Evolutionary conservation across 805 yeast species (phyloP), one percentile per base, ranked within the genome.

Genomic region (Saccharomycopsis sp.): DNA sequence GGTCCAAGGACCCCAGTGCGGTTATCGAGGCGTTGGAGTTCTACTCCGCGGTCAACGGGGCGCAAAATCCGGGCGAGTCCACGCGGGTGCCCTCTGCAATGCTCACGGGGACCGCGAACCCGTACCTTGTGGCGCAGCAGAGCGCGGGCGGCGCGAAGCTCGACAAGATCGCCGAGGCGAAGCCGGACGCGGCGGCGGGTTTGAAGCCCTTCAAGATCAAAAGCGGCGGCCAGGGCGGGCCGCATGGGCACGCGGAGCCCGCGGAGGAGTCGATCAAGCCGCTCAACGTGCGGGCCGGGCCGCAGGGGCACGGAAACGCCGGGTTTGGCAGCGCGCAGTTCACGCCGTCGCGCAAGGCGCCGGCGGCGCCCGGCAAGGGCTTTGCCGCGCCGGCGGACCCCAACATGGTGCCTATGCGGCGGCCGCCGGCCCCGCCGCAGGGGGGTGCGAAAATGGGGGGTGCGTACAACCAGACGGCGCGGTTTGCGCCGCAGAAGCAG

Each of bases 1-100:
- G 91, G 80, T 83, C 87, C 66, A 89, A 87, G 63, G 91, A 94
- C 70, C 97, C 99, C 0, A 91, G 89, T 66, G 98, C 97, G 0
- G 97, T 94, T 20, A 87, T 88, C 73, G 96, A 90, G 67, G 95
- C 89, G 40, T 84, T 90, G 56, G 91, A 89, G 55, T 90, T 90
- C 67, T 61, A 59, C 29, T 40, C 60, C 20, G 59, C 60, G 12
- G 62, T 59, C 1, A 61, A 56, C 40, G 61, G 61, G 1, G 63
- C 57, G 12, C 21, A 37, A 16, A 47, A 37, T 61, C 48, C 48
- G 7, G 86, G 81, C 61, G 87, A 82, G 67, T 77, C 83, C 76
- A 80, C 79, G 47, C 80, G 79, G 60, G 85, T 82, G 62, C 87
- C 87, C 0, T 81, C 79, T 18, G 87, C 86, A 0, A 51, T 60